Evolutionary conservation across 176 grass and related monocot species (phyloP).

Genomic region (Aegilops umbellulata): DNA sequence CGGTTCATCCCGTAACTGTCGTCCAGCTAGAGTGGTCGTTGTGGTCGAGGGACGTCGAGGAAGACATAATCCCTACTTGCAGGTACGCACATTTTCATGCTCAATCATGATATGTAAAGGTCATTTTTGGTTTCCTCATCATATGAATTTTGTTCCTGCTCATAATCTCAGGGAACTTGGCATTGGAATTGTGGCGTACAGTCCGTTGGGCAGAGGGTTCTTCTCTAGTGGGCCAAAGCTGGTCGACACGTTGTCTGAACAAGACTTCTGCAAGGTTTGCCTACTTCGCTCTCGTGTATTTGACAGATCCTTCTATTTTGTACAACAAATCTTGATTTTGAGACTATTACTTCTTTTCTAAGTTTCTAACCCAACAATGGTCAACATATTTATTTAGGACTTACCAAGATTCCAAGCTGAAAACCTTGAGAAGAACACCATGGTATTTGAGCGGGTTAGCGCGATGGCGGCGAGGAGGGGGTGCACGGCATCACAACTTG

Average conservation of each 20-base stretch:
- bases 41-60: too few relatives aligned
- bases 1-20: too few relatives aligned
- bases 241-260: neutral
- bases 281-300: neutral
- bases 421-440: neutral
- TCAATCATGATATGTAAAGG: neutral
- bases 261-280: neutral
- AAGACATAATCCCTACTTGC: too few relatives aligned
- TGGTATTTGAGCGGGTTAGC: neutral
- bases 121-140: neutral
- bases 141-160: neutral
- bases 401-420: neutral
- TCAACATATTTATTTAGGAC: neutral
- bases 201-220: neutral
- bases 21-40: too few relatives aligned
- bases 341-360: neutral
- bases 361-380: neutral
- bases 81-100: neutral
- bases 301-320: neutral
- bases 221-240: neutral
- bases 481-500: neutral
- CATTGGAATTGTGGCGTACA: neutral
- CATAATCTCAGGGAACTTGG: neutral
- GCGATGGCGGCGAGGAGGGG: neutral
- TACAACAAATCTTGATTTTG: neutral